Base-by-base conservation (phyloP, 441 rosid species). In the Viola pubescens region DNA sequence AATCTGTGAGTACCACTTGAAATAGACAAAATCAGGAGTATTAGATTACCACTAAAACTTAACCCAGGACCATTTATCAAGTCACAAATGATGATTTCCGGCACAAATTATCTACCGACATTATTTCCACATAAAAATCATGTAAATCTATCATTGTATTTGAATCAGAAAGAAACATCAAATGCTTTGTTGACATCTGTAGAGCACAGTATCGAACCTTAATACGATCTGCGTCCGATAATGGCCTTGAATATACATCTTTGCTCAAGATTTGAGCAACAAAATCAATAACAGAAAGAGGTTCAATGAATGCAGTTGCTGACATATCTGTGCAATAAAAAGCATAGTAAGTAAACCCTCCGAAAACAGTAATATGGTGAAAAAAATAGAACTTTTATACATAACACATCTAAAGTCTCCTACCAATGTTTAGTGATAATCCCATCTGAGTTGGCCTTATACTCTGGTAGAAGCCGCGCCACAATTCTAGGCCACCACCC, bases 291-390 rank as follows among this genome's bases (percentile, higher is more conserved):
- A 89, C 95, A 0, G 89, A 92, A 37, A 89, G 92, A 34, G 97
- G 88, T 78, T 89, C 92, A 5, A 89, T 89, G 55, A 89, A 89
- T 7, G 97, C 92, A 62, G 95, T 91, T 7, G 95, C 80, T 53
- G 97, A 87, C 97, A 87, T 85, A 70, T 89, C 97, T 89, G 63
- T 41, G 4, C 48, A 5, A 46, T 3, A 46, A 46, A 9, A 46
- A n/a, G 3, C 9, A 5, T n/a, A 46, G 48, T 8, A 46, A 10
- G 11, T 46, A 19, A 19, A 19, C 26, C 26, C 26, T 19, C 26
- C 26, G 26, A 19, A 1, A 19, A 19, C 26, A 0, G 26, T 19
- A 19, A 19, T 19, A 19, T 19, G 26, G 26, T 19, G 26, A 19
- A 19, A 19, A 19, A 19, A 19, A 19, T 19, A 19, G 26, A 19